Evolutionary conservation across 208 protist genomes (phyloP), one percentile per base, ranked within the genome.

Genomic region (Acanthamoeba castellanii): DNA sequence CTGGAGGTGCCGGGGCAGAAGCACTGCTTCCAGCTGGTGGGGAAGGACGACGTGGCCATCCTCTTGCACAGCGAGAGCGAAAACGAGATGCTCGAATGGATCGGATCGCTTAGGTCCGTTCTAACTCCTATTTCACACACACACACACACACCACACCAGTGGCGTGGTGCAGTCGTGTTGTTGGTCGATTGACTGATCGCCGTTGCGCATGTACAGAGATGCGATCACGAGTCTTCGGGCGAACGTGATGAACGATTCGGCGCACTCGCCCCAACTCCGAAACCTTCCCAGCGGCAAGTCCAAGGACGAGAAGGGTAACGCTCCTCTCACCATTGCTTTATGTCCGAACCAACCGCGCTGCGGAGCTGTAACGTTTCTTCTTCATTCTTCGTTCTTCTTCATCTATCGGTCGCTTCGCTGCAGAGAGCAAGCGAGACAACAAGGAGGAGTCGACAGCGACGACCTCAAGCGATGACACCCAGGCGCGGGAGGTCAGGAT

Each of bases 11-110:
- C 82, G 37, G 82, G 82, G 20, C 47, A 66, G 37, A 89, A 89
- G 82, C 25, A 89, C 82, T 89, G 82, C 82, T 89, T 89, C 55
- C 52, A 89, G 82, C 20, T 89, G 47, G 82, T 89, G 25, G 52
- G 82, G 27, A 57, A 66, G 47, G 82, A 89, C n/a, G 82, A 66
- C 50, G 32, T 66, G 32, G 37, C 52, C 27, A 32, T 89, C 47
- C 55, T 57, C 55, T 42, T 89, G 30, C 55, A 57, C 82, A 42
- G 20, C 50, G 82, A 89, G 52, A 89, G 52, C 47, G 82, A 89
- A n/a, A 89, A n/a, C 37, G 82, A 89, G 7, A 89, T 89, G 82
- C 37, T 57, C 32, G 82, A 89, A 30, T 89, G 82, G 82, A 66
- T 89, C 82, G 82, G 82, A 18, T 89, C 82, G 30, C 55, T 89